Percentiles rank a stretch among this genome's conserved stretches.
Evolutionary conservation across 129 eudicot species (phyloP).

Genomic region (Chrysanthemum makinoi): DNA sequence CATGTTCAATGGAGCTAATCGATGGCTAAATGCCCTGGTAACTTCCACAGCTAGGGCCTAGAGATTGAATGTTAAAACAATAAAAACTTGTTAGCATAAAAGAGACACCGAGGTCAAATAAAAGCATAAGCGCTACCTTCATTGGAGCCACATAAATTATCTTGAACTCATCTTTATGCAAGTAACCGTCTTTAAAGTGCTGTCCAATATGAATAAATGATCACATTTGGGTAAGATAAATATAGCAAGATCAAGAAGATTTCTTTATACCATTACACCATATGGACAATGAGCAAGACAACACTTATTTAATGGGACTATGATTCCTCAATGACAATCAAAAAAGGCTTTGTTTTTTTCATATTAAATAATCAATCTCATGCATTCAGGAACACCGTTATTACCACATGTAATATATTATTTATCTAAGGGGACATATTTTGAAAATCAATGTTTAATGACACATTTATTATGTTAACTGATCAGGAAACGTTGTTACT

Average conservation of each 20-base stretch:
- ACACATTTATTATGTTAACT: too few species aligned
- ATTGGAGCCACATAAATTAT: conserved; percentile 99
- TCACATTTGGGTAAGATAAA: conserved; percentile 14
- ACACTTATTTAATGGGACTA: not conserved
- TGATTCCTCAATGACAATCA: not conserved
- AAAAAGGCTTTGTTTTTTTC: too few species aligned
- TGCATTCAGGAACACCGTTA: too few species aligned
- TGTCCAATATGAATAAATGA: conserved; percentile 59
- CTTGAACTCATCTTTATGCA: conserved; percentile 96
- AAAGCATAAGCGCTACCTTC: conserved; percentile 59
- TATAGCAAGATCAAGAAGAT: conserved; percentile 8
- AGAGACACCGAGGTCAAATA: conserved; percentile 7
- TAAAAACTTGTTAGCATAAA: conserved; percentile 14
- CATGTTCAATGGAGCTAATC: conserved; percentile 84
- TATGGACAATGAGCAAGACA: conserved; percentile 6
- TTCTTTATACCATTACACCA: conserved; percentile 2
- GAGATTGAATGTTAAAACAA: conserved; percentile 23
- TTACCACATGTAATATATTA: too few species aligned
- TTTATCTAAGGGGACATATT: too few species aligned
- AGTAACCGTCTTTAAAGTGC: conserved; percentile 91
- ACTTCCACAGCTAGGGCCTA: conserved; percentile 99
- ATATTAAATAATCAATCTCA: too few species aligned
- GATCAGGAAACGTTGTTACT: too few species aligned
- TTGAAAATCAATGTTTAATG: too few species aligned
- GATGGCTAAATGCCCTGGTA: conserved; percentile 81